Evolutionary conservation across 441 rosid species (phyloP), one percentile per base, ranked within the genome.

Genomic region (Dalechampia spathulata): DNA sequence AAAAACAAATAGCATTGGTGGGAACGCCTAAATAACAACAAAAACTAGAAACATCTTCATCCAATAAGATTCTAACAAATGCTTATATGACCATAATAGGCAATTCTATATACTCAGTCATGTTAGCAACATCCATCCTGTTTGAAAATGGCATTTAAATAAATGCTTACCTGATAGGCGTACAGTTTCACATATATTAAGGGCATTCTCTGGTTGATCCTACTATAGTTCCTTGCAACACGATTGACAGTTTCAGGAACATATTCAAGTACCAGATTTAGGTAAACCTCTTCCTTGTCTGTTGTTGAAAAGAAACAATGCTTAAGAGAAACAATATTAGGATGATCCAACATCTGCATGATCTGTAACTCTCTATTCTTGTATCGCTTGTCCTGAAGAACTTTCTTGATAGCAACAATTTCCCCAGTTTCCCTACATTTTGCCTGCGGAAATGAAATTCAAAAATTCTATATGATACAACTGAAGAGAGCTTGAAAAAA

Each of bases 381-480:
- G 72, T 92, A 92, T 55, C 98, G 88, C 75, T 84, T 92, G 76
- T 92, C 98, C 76, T 92, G 96, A 50, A 91, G 85, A 77, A 91
- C 98, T 80, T 91, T 91, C 77, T 91, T 91, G 63, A 91, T 91
- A 58, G 98, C 98, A 54, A 91, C 90, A 51, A 83, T 69, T 58
- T 91, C 98, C 63, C 98, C 96, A 63, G 93, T 91, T 77, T 91
- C 98, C 71, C 95, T 83, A 71, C 98, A 92, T 74, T 88, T 92
- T 22, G 98, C 98, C 98, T 91, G 78, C 68, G 69, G n/a, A n/a
- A 16, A 46, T 62, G 51, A 52, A 45, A 73, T 60, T 64, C 66
- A 22, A 61, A 62, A 57, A 39, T n/a, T 57, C 49, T 22, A 60
- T n/a, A n/a, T n/a, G n/a, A n/a, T 11, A 36, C 15, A 48, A 40